Evolutionary conservation across 106 monocot genomes (phyloP).

Genomic region (Dioscorea dumetorum): DNA sequence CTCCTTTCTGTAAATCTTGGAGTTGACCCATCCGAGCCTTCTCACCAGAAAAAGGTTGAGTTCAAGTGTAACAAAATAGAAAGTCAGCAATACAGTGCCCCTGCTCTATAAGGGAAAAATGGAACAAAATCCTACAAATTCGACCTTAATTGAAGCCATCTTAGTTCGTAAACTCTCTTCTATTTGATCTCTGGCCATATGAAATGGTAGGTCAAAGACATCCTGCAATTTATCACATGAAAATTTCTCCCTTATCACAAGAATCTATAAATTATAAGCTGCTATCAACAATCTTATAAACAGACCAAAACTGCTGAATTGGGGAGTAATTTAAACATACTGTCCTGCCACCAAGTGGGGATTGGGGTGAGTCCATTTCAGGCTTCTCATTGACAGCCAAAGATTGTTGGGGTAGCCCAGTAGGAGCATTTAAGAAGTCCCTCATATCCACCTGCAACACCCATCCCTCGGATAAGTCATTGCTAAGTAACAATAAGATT

Average conservation of each 20-base stretch:
- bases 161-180: constrained; percentile 94
- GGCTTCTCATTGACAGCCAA: constrained; percentile 34
- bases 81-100: neutral
- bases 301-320: neutral
- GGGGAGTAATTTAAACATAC: constrained; percentile 25
- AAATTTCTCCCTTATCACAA: too few relatives aligned
- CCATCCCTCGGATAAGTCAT: neutral
- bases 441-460: constrained; percentile 74
- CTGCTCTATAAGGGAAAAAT: neutral
- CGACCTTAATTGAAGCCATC: constrained; percentile 97
- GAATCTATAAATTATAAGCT: too few relatives aligned
- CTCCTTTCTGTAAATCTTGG: constrained; percentile 97
- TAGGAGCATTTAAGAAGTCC: constrained; percentile 84
- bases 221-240: constrained; percentile 40
- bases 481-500: neutral
- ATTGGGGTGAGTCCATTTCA: constrained; percentile 51
- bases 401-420: constrained; percentile 43
- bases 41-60: neutral
- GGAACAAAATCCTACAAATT: neutral
- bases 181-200: constrained; percentile 99
- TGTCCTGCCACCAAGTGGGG: constrained; percentile 73
- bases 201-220: constrained; percentile 98
- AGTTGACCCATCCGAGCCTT: constrained; percentile 85
- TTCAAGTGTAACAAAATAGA: neutral
- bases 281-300: neutral